Evolutionary conservation across 1,139 yeast genomes (phyloP).

Genomic region (Magnusiomyces tetraspermus): DNA sequence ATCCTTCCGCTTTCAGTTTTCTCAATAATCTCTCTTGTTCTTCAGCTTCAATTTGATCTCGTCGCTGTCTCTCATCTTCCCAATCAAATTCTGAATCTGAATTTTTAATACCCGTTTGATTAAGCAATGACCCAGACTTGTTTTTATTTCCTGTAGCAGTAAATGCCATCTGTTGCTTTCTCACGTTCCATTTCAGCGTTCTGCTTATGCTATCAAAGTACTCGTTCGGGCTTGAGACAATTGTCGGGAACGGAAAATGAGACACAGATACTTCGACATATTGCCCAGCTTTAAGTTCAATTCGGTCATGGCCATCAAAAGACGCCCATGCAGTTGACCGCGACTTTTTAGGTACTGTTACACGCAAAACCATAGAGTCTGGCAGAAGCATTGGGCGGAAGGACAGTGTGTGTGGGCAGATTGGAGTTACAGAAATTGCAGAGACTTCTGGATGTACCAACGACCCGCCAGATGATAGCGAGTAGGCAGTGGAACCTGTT

Average conservation of each 20-base stretch:
- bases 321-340: conserved; percentile 81
- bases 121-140: not conserved
- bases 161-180: conserved; percentile 75
- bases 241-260: conserved; percentile 81
- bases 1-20: too few species aligned
- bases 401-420: conserved; percentile 83
- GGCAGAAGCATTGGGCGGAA: conserved; percentile 82
- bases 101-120: not conserved
- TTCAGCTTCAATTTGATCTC: conserved; percentile 1
- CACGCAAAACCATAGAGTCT: conserved; percentile 70
- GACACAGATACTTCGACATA: conserved; percentile 71
- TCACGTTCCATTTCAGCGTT: conserved; percentile 75
- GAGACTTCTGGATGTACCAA: conserved; percentile 84
- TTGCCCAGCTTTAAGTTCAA: conserved; percentile 62
- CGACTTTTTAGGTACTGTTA: conserved; percentile 65
- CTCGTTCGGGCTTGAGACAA: conserved; percentile 62
- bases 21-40: too few species aligned
- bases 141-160: conserved; percentile 8
- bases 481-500: conserved; percentile 87
- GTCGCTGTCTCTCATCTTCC: not conserved
- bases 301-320: conserved; percentile 74
- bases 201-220: conserved; percentile 77
- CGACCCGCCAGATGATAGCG: conserved; percentile 84
- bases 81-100: not conserved
- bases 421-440: conserved; percentile 83